Evolutionary conservation across 2,329 filamentous ascomycete species (phyloP).

Genomic region (Aureobasidium sp.): DNA sequence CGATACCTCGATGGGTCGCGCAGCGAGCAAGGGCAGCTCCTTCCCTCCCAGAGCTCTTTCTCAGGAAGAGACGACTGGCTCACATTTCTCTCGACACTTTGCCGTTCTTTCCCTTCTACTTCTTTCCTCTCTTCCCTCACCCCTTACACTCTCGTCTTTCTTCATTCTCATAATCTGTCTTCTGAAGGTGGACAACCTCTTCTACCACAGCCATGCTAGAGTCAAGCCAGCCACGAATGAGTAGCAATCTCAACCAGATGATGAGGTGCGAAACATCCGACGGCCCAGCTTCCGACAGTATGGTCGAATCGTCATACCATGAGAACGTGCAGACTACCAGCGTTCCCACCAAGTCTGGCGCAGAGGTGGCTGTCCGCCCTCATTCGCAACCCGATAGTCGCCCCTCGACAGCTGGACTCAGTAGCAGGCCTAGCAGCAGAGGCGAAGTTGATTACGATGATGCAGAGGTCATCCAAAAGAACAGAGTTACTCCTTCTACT

Average conservation of each 20-base stretch:
- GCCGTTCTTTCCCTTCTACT: neutral
- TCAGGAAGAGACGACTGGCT: neutral
- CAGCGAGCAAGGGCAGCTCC: neutral
- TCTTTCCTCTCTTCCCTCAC: neutral
- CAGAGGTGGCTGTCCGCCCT: neutral
- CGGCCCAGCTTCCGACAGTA: neutral
- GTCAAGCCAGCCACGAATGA: neutral
- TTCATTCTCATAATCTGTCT: neutral
- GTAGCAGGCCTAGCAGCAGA: constrained; percentile 2
- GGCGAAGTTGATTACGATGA: neutral
- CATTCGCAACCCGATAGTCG: neutral
- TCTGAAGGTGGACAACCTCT: neutral
- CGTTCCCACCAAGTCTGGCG: constrained; percentile 3
- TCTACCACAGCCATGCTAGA: neutral
- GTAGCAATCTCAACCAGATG: neutral
- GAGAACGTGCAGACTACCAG: neutral
- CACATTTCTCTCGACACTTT: neutral
- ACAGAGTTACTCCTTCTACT: neutral
- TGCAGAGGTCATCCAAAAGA: neutral
- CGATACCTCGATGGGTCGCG: neutral
- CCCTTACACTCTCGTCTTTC: neutral
- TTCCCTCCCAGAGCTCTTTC: neutral
- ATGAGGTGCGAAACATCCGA: neutral
- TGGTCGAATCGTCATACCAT: neutral
- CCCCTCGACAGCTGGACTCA: neutral